Conservation (phyloP, 2,329 filamentous ascomycete genomes). For the Ophiostoma novo-ulmi region DNA sequence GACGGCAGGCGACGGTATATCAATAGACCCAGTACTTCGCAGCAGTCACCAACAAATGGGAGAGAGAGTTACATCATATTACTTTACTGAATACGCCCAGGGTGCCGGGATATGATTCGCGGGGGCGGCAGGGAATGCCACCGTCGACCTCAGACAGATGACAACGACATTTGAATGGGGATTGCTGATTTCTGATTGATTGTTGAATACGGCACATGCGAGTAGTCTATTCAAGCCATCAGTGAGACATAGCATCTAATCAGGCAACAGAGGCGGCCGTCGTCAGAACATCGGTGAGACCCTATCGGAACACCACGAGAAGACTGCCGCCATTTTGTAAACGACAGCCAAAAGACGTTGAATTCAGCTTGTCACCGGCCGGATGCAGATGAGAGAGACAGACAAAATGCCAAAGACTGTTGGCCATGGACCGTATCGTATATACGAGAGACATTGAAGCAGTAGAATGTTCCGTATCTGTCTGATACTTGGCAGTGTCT, state of each 20-base stretch:
- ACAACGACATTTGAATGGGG: not conserved
- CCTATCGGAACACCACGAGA: not conserved
- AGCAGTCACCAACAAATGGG: not conserved
- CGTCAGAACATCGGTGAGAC: not conserved
- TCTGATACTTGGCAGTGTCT: not conserved
- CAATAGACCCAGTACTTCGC: no score
- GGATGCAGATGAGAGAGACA: not conserved
- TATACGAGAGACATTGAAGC: not conserved
- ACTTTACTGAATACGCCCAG: not conserved
- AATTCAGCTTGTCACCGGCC: not conserved
- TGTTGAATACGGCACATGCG: not conserved
- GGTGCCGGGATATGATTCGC: not conserved
- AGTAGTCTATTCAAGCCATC: no score
- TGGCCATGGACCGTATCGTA: not conserved
- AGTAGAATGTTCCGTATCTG: not conserved
- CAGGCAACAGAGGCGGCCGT: not conserved
- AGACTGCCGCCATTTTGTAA: not conserved
- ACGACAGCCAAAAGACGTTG: not conserved
- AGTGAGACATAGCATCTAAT: not conserved
- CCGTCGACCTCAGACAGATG: not conserved
- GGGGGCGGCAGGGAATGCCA: not conserved
- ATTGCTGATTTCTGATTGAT: not conserved
- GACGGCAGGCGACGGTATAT: not conserved
- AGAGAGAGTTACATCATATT: not conserved
- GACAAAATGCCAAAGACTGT: no score